Percentiles rank a stretch among this genome's conserved stretches.
phyloP scores from a whole-genome alignment of 176 grass and related monocot species.

The Bromus sterilis region DNA sequence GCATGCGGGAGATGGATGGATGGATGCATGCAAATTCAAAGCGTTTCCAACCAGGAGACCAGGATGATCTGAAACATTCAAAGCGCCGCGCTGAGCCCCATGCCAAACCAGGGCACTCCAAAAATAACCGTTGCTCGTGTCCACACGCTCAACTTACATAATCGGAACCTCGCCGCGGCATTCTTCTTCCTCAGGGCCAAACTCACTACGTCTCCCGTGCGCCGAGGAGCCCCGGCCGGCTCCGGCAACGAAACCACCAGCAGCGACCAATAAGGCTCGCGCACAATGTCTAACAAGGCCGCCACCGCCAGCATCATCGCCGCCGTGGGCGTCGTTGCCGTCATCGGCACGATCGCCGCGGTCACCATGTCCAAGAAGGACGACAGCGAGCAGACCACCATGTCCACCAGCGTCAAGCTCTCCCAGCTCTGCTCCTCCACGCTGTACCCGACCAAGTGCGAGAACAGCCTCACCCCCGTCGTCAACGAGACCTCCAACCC shows the following conservation, averaged over 20 bases:
- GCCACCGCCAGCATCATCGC: constrained; percentile 39
- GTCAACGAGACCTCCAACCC: constrained; percentile 36
- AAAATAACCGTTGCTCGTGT: constrained; percentile 9
- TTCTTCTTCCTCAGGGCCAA: neutral
- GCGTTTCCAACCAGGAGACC: neutral
- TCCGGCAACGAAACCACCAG: neutral
- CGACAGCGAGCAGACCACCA: neutral
- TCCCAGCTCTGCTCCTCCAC: constrained; percentile 58
- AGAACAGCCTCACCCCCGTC: constrained; percentile 37
- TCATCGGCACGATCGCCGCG: constrained; percentile 60
- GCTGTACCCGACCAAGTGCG: constrained; percentile 59
- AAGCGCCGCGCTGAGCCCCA: neutral
- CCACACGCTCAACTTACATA: constrained; percentile 26
- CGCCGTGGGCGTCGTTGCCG: constrained; percentile 53
- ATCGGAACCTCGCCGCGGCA: neutral
- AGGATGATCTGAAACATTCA: constrained; percentile 1
- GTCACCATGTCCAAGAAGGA: constrained; percentile 24
- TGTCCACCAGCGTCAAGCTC: constrained; percentile 33
- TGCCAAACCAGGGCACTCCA: constrained; percentile 13
- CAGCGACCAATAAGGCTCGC: neutral
- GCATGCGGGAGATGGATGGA: neutral
- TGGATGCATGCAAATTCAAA: constrained; percentile 3
- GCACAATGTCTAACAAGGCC: constrained; percentile 54
- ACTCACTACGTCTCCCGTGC: neutral
- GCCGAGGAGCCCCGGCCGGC: constrained; percentile 12